phyloP scores from a whole-genome alignment of 2,329 filamentous ascomycete species.

The Cladosporium oxysporum region DNA sequence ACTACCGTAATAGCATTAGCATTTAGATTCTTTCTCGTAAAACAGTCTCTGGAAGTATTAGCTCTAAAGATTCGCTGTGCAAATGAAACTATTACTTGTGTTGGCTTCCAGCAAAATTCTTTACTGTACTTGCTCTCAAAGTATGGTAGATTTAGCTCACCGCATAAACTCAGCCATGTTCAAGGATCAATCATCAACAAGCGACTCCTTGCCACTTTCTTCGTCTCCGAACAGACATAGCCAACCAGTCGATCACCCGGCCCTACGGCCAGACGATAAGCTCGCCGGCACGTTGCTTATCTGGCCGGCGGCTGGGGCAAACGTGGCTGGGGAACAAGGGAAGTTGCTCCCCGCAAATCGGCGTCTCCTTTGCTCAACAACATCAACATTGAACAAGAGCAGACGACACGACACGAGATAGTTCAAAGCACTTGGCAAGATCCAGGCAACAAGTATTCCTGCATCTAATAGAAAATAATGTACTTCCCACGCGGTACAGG shows the following conservation, averaged over 20 bases:
- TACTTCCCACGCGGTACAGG: not conserved
- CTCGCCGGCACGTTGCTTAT: not conserved
- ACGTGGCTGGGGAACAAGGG: not conserved
- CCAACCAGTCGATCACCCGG: not conserved
- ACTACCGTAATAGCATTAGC: not conserved
- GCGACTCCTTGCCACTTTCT: not conserved
- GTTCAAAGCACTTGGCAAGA: too few species aligned
- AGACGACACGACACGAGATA: not conserved
- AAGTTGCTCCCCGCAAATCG: not conserved
- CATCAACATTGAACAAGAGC: not conserved
- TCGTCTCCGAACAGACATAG: too few species aligned
- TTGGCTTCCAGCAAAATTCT: not conserved
- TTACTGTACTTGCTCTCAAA: not conserved
- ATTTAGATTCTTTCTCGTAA: not conserved
- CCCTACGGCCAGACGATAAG: not conserved
- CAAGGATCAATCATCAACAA: not conserved
- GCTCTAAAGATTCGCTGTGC: not conserved
- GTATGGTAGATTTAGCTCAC: too few species aligned
- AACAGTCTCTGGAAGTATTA: not conserved
- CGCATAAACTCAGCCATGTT: not conserved
- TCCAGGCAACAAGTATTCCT: not conserved
- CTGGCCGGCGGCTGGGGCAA: not conserved
- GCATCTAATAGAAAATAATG: not conserved
- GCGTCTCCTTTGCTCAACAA: not conserved
- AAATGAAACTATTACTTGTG: not conserved